Conservation (phyloP, 495 filamentous ascomycete species). For the Aspergillus sclerotioniger region DNA sequence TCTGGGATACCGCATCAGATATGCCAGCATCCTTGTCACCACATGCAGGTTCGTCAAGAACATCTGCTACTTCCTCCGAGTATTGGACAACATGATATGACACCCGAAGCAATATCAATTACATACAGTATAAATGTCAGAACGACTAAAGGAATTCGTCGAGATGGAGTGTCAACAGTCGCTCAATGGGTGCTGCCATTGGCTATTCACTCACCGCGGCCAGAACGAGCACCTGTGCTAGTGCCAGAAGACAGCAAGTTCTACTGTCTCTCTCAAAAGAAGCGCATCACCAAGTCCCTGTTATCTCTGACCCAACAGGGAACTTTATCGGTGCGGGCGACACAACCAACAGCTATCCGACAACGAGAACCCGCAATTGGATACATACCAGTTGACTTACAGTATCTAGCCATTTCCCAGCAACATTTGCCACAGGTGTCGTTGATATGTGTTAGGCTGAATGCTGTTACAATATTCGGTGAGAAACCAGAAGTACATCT, state of each 20-base stretch:
- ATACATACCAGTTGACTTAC: background rate
- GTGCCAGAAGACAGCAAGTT: slow-evolving; percentile 7
- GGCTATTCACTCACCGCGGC: background rate
- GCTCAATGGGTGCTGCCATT: slow-evolving; percentile 3
- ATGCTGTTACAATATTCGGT: slow-evolving; percentile 5
- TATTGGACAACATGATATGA: slow-evolving; percentile 1
- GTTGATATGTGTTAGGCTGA: background rate
- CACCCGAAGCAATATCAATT: background rate
- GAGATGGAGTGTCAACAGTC: background rate
- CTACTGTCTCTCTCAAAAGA: background rate
- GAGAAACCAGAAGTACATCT: slow-evolving; percentile 3
- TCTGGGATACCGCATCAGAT: slow-evolving; percentile 1
- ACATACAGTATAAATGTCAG: background rate
- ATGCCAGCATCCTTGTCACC: slow-evolving; percentile 6
- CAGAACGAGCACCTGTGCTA: slow-evolving; percentile 2
- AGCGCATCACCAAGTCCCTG: background rate
- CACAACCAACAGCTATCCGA: slow-evolving; percentile 1
- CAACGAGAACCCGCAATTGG: background rate
- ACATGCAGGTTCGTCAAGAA: slow-evolving; percentile 5
- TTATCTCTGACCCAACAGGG: background rate
- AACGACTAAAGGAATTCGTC: background rate
- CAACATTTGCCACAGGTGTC: background rate
- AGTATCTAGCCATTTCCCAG: background rate
- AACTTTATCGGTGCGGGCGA: slow-evolving; percentile 1
- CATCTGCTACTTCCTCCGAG: slow-evolving; percentile 10